phyloP scores from a whole-genome alignment of 257 asterid species.

The Ocimum tenuiflorum region DNA sequence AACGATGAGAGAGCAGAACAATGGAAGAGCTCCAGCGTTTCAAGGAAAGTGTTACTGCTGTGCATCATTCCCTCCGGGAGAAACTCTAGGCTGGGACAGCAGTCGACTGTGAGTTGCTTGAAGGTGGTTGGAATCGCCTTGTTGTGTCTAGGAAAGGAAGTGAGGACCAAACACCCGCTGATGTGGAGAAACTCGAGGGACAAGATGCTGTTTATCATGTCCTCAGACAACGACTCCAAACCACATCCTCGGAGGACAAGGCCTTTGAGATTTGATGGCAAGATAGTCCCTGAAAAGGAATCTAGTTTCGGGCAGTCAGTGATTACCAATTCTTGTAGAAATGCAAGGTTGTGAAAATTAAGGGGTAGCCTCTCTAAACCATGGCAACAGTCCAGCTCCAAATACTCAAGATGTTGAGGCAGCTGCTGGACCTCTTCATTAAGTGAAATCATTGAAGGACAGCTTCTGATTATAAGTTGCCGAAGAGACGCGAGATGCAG shows the following conservation, averaged over 20 bases:
- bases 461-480: slow-evolving; percentile 31
- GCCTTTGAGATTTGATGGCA: slow-evolving; percentile 42
- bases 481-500: slow-evolving; percentile 30
- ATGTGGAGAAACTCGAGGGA: slow-evolving; percentile 35
- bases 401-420: slow-evolving; percentile 34
- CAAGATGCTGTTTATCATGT: slow-evolving; percentile 27
- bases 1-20: slow-evolving; percentile 37
- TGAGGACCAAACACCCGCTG: slow-evolving; percentile 38
- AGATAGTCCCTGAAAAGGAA: slow-evolving; percentile 23
- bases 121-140: slow-evolving; percentile 33
- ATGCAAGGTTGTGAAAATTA: slow-evolving; percentile 24
- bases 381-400: slow-evolving; percentile 38
- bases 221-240: slow-evolving; percentile 34
- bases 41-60: slow-evolving; percentile 26
- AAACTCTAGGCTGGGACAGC: slow-evolving; percentile 36
- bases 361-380: slow-evolving; percentile 36
- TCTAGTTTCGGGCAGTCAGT: slow-evolving; percentile 40
- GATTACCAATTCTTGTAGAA: slow-evolving; percentile 37
- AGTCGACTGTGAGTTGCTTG: slow-evolving; percentile 39
- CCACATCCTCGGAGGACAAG: slow-evolving; percentile 43
- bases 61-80: slow-evolving; percentile 47
- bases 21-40: slow-evolving; percentile 39
- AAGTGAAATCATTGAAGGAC: slow-evolving; percentile 31
- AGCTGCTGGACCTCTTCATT: slow-evolving; percentile 28
- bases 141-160: slow-evolving; percentile 30